Evolutionary conservation across 768 basidiomycete genomes (phyloP), one percentile per base, ranked within the genome.

Genomic region (Amanita pseudoporphyria): DNA sequence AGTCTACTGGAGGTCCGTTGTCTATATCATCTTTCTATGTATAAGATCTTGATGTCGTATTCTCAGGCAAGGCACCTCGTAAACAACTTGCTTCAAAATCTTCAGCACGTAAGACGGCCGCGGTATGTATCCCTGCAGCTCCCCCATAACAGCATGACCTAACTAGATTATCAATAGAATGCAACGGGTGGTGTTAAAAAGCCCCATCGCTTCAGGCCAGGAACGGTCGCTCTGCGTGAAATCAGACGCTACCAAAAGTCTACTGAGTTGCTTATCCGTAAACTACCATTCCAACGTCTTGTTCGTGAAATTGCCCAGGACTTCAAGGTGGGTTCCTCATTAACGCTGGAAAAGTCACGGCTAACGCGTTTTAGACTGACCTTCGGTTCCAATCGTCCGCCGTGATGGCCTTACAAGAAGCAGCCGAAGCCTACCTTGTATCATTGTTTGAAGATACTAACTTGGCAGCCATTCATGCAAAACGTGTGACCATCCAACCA

Each of bases 281-380:
- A 80, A 64, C 74, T 77, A 18, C 76, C 77, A 56, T 85, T 84
- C 74, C 81, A 84, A 62, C 74, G 83, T 52, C 73, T 86, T 53
- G 83, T 86, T 53, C 81, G 83, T 67, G 84, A 87, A 64, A 87
- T 86, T 57, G 83, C 83, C 43, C 84, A 86, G 68, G 84, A 87
- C 67, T 84, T 84, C 76, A 87, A 86, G 73, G 75, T 74, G 39
- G 37, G 67, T 58, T 31, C 16, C 14, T 35, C 10, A 31, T 33
- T 43, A n/a, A 28, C 19, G 48, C 13, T 39, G 33, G 36, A 53
- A 32, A 14, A 12, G 5, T 22, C 30, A 40, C 16, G 33, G 18
- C 12, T 50, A 13, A 30, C 45, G 10, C 13, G 46, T 16, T 41
- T 51, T 49, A 77, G 81, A 84, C 82, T 55, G 84, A 86, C 60